Percentiles rank a stretch among this genome's conserved stretches.
Evolutionary conservation across 352 stramenopile genomes (phyloP).

Genomic region (Globisporangium recalcitrans): DNA sequence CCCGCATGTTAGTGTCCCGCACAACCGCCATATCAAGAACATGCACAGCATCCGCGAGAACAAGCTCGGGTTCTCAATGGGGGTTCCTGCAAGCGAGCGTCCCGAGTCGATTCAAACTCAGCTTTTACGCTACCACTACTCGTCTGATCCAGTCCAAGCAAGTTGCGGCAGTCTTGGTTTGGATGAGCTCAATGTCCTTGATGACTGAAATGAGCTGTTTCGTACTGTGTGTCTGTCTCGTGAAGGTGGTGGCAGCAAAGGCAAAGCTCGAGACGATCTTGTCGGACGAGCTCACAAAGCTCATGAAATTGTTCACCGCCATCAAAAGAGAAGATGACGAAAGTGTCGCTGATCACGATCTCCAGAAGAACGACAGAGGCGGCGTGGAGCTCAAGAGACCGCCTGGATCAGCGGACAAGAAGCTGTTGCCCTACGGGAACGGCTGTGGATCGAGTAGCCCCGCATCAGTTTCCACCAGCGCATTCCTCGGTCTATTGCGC

Average conservation of each 20-base stretch:
- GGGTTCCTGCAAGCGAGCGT: background rate
- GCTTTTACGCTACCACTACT: conserved; percentile 44
- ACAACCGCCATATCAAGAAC: conserved; percentile 48
- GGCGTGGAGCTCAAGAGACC: conserved; percentile 2
- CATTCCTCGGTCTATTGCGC: conserved; percentile 40
- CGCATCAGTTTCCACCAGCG: conserved; percentile 39
- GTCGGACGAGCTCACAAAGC: conserved; percentile 17
- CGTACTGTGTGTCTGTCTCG: too few relatives aligned
- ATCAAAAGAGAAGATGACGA: conserved; percentile 1
- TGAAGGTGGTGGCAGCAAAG: conserved; percentile 29
- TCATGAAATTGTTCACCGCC: conserved; percentile 25
- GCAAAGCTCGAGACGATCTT: conserved; percentile 30
- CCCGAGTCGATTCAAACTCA: conserved; percentile 23
- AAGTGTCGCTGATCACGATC: background rate
- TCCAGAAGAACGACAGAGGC: conserved; percentile 10
- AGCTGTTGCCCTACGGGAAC: conserved; percentile 22
- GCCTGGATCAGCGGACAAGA: background rate
- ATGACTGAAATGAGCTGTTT: too few relatives aligned
- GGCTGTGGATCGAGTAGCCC: conserved; percentile 28
- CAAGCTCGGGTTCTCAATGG: conserved; percentile 14
- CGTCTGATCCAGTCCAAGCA: conserved; percentile 39
- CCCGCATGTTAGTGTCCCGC: background rate
- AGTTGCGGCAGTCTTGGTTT: background rate
- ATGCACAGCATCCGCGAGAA: conserved; percentile 52
- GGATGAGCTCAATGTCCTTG: background rate